Percentiles rank a stretch among this genome's conserved stretches.
Conservation (phyloP, 2,329 filamentous ascomycete species). For the Claviceps maximensis region DNA sequence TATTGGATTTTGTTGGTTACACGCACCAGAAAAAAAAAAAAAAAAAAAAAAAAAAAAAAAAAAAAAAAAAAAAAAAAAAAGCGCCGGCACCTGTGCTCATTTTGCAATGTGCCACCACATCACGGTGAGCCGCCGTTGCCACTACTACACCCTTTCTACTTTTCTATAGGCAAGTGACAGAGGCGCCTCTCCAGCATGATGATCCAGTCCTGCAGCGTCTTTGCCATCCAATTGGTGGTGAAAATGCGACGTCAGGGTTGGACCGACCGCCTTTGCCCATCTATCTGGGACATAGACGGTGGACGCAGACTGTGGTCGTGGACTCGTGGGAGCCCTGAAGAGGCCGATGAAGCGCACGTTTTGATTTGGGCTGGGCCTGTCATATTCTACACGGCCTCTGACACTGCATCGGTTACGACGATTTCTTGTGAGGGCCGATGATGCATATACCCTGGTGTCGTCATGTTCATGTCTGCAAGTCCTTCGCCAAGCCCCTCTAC, state of each 20-base stretch:
- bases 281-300: background rate
- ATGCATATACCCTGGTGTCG: background rate
- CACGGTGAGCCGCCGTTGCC: background rate
- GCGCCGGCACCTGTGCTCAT: background rate
- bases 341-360: background rate
- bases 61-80: too few species aligned
- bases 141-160: background rate
- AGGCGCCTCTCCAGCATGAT: background rate
- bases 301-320: too few species aligned
- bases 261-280: background rate
- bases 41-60: background rate
- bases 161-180: background rate
- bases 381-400: background rate
- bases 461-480: background rate
- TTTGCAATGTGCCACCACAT: slow-evolving; percentile 2
- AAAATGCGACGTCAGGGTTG: background rate
- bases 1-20: background rate
- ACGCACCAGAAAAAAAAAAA: background rate
- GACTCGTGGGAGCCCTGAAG: background rate
- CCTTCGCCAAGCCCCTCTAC: background rate
- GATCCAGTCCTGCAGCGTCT: background rate
- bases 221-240: background rate
- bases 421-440: background rate
- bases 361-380: background rate
- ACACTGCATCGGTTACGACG: background rate